Conservation (phyloP, 768 basidiomycete species). For the Strobilomyces confusus region DNA sequence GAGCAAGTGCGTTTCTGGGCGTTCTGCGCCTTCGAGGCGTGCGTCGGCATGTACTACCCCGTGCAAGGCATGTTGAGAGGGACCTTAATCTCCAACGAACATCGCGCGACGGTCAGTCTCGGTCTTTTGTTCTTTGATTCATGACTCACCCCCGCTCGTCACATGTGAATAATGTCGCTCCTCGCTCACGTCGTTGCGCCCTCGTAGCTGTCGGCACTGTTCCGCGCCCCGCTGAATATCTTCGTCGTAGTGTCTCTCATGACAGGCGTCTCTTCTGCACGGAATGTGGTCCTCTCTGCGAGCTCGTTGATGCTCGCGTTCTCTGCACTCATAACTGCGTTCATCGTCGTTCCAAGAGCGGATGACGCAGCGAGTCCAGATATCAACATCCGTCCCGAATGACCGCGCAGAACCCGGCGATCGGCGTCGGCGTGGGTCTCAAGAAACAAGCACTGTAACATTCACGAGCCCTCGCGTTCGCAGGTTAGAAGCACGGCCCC, state of each 20-base stretch:
- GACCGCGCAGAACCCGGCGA: neutral
- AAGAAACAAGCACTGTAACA: neutral
- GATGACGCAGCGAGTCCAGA: conserved; percentile 23
- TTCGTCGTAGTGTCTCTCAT: conserved; percentile 69
- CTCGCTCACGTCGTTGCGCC: neutral
- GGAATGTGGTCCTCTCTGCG: conserved; percentile 55
- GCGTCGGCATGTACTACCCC: conserved; percentile 78
- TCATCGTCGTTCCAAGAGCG: conserved; percentile 39
- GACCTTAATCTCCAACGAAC: conserved; percentile 61
- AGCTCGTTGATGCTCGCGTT: conserved; percentile 54
- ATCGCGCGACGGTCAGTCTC: conserved; percentile 62
- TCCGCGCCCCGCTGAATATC: conserved; percentile 70
- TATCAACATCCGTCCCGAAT: conserved; percentile 17
- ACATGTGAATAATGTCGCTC: neutral
- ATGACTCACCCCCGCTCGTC: neutral
- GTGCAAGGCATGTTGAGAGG: conserved; percentile 73
- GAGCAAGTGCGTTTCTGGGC: conserved; percentile 62
- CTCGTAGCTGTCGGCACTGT: conserved; percentile 58
- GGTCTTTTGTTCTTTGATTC: conserved; percentile 13
- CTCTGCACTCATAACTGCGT: conserved; percentile 55
- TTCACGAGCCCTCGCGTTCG: neutral
- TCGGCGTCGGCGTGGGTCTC: neutral
- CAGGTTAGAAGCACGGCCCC: neutral
- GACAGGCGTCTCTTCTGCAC: conserved; percentile 64
- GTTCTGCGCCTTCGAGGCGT: conserved; percentile 72